Conservation (phyloP, 2,329 filamentous ascomycete species). For the Biscogniauxia sp. region DNA sequence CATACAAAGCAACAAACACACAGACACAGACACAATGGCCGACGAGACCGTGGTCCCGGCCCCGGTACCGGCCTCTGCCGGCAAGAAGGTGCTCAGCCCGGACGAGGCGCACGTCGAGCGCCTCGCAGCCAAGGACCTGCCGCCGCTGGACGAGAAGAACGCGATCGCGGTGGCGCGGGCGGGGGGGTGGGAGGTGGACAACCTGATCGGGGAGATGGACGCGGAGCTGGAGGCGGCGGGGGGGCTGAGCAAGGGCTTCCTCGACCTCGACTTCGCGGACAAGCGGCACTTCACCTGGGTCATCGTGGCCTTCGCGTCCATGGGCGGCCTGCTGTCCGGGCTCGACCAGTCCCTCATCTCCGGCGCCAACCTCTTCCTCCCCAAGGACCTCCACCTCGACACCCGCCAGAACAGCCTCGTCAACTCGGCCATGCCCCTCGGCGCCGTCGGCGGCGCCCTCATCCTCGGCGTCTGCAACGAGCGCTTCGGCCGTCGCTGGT, state of each 20-base stretch:
- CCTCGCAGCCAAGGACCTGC: conserved; percentile 17
- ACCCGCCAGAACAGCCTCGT: conserved; percentile 61
- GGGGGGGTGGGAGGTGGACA: conserved; percentile 37
- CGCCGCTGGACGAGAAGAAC: conserved; percentile 29
- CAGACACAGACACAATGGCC: conserved; percentile 3
- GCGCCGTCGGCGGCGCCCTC: conserved; percentile 68
- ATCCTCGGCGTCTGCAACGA: conserved; percentile 67
- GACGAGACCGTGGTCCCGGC: conserved; percentile 10
- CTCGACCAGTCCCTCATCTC: conserved; percentile 72
- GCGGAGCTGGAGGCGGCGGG: conserved; percentile 34
- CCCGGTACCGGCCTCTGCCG: not conserved
- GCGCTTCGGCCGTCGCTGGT: conserved; percentile 62
- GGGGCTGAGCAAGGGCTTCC: conserved; percentile 38
- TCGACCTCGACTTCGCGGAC: conserved; percentile 58
- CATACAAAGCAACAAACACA: no score
- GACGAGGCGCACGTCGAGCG: conserved; percentile 25
- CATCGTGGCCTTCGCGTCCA: conserved; percentile 69
- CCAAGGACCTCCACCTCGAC: conserved; percentile 54
- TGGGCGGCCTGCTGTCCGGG: conserved; percentile 71
- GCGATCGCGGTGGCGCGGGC: conserved; percentile 37
- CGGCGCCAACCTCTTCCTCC: conserved; percentile 67
- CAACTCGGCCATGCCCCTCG: conserved; percentile 69
- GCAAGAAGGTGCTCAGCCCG: conserved; percentile 6
- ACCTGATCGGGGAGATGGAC: conserved; percentile 42
- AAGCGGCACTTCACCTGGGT: conserved; percentile 66